Evolutionary conservation across 768 basidiomycete species (phyloP).

Genomic region (Tulasnella calospora): DNA sequence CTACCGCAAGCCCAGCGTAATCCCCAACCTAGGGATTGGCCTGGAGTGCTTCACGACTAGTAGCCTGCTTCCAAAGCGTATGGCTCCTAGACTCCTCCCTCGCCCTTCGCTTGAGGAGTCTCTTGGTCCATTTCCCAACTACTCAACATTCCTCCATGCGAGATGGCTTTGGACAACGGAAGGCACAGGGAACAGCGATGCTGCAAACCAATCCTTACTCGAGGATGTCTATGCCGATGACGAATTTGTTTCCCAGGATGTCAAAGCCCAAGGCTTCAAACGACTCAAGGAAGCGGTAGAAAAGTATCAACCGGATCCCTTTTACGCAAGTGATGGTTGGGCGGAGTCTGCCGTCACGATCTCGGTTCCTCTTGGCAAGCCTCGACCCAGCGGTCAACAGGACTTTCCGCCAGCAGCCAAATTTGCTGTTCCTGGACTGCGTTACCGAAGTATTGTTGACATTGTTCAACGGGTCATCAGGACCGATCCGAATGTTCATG

Average conservation of each 20-base stretch:
- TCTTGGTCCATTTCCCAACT: background rate
- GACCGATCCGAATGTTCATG: background rate
- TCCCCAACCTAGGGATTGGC: too few relatives aligned
- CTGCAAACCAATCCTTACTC: background rate
- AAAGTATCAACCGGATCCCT: background rate
- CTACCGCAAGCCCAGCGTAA: too few relatives aligned
- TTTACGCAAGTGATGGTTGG: background rate
- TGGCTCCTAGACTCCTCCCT: background rate
- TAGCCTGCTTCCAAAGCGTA: too few relatives aligned
- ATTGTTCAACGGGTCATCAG: background rate
- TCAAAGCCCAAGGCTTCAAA: background rate
- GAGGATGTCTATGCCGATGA: background rate
- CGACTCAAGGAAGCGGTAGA: background rate
- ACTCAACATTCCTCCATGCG: background rate
- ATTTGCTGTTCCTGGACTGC: background rate
- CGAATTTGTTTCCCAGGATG: background rate
- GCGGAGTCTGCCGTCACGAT: background rate
- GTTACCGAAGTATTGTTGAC: background rate
- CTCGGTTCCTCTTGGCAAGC: too few relatives aligned
- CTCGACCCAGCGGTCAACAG: background rate
- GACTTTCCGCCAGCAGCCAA: background rate
- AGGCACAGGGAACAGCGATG: background rate
- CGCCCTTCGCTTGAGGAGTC: background rate
- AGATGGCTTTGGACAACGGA: background rate
- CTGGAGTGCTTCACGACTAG: too few relatives aligned